Percentiles rank a stretch among this genome's conserved stretches.
These are phyloP conservation scores for Podaxis sp. DNA, from an alignment of 768 basidiomycete species.

Conservation along the genomic window DNA sequence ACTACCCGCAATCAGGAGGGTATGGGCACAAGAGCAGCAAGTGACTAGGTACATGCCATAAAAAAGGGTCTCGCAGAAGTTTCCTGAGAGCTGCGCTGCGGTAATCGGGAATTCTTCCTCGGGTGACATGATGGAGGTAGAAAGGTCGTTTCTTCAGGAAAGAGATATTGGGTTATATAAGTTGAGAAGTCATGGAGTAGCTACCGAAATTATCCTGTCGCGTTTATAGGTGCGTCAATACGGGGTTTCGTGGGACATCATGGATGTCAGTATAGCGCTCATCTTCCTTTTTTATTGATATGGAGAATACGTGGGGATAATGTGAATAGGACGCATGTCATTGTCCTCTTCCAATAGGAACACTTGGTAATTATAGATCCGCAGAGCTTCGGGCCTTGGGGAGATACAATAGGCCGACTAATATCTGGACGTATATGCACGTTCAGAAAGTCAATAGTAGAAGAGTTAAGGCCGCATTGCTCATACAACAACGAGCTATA, in stretches of 20 bases:
- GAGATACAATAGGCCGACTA: background rate
- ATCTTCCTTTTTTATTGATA: background rate
- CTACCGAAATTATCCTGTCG: too few species aligned
- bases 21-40: background rate
- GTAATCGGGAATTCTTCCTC: background rate
- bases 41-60: slow-evolving; percentile 12
- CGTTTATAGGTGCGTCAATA: background rate
- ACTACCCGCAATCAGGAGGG: background rate
- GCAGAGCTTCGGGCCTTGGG: too few species aligned
- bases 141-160: background rate
- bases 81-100: slow-evolving; percentile 11
- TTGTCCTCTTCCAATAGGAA: background rate
- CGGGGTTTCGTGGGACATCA: background rate
- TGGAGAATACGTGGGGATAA: background rate
- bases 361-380: background rate
- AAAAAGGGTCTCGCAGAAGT: slow-evolving; percentile 12
- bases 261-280: background rate
- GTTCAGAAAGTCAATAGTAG: too few species aligned
- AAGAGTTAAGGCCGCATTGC: too few species aligned
- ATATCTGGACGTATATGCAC: background rate
- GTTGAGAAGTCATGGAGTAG: background rate
- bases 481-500: background rate
- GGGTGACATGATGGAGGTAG: background rate
- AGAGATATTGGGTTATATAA: background rate
- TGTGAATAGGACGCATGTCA: background rate